Percentiles rank a stretch among this genome's conserved stretches.
Evolutionary conservation across 768 basidiomycete genomes (phyloP).

Genomic region (Scleroderma citrinum): DNA sequence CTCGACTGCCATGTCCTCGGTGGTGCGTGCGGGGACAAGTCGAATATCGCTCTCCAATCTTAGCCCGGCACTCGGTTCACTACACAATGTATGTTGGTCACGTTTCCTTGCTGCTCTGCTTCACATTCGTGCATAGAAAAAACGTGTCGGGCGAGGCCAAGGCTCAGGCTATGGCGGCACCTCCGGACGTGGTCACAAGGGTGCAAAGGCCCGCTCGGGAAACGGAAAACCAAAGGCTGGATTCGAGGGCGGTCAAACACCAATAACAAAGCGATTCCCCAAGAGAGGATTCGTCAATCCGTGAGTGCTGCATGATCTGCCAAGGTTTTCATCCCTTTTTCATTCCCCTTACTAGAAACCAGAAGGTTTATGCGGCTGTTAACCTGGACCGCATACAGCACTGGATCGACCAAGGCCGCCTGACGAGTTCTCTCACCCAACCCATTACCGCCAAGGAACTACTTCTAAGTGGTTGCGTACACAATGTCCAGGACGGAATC

Average conservation of each 20-base stretch:
- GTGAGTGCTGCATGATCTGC: constrained; percentile 47
- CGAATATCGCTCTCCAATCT: constrained; percentile 66
- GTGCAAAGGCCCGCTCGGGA: constrained; percentile 90
- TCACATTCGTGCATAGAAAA: constrained; percentile 51
- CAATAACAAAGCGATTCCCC: constrained; percentile 83
- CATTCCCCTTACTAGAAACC: constrained; percentile 46
- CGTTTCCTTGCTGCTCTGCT: background rate
- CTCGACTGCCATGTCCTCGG: constrained; percentile 36
- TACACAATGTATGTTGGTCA: constrained; percentile 51
- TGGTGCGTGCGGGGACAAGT: constrained; percentile 26
- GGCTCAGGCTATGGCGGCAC: constrained; percentile 90
- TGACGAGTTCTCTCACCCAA: constrained; percentile 68
- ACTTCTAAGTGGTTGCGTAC: constrained; percentile 81
- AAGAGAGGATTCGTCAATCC: constrained; percentile 93
- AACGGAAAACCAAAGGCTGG: constrained; percentile 74
- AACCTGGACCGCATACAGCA: constrained; percentile 85
- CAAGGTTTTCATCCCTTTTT: too few relatives aligned
- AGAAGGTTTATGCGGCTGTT: constrained; percentile 72
- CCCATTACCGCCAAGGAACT: constrained; percentile 88
- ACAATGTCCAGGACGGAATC: constrained; percentile 84
- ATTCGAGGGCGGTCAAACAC: constrained; percentile 97
- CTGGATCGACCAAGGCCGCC: constrained; percentile 83
- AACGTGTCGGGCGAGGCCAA: constrained; percentile 92
- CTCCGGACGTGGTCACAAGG: constrained; percentile 90
- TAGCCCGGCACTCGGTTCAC: constrained; percentile 62